Conservation (phyloP, 1,284 basidiomycete species). For the Rhodotorula mucilaginosa region DNA sequence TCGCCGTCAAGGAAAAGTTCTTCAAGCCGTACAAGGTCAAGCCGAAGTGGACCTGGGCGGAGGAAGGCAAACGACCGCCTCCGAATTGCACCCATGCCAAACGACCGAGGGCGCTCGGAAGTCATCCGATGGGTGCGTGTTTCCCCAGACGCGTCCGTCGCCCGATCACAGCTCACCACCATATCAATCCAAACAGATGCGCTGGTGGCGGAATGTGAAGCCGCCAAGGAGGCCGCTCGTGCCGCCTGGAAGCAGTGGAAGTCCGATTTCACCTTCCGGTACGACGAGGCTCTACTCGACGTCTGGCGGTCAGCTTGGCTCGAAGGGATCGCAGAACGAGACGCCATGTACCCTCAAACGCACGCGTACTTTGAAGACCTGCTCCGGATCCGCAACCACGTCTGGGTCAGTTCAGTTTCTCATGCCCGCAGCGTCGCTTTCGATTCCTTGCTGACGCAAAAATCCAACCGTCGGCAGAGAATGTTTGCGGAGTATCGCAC, state of each 20-base stretch:
- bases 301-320: constrained; percentile 14
- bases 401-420: constrained; percentile 11
- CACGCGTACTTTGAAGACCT: constrained; percentile 13
- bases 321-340: not conserved
- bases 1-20: constrained; percentile 11
- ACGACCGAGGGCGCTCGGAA: not conserved
- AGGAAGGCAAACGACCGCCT: constrained; percentile 3
- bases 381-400: constrained; percentile 12
- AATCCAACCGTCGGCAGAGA: not conserved
- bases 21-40: not conserved
- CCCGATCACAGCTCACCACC: not conserved
- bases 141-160: not conserved
- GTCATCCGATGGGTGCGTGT: constrained; percentile 25
- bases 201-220: constrained; percentile 11
- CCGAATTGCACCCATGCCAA: not conserved
- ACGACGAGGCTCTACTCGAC: constrained; percentile 24
- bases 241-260: not conserved
- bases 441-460: too few relatives aligned
- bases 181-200: constrained; percentile 13
- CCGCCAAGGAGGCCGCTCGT: not conserved
- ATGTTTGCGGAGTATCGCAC: constrained; percentile 12
- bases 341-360: not conserved
- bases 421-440: too few relatives aligned
- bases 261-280: not conserved
- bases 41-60: constrained; percentile 18